Base-by-base conservation (phyloP, 164 flowering plant species). In the Dillenia suffruticosa region DNA sequence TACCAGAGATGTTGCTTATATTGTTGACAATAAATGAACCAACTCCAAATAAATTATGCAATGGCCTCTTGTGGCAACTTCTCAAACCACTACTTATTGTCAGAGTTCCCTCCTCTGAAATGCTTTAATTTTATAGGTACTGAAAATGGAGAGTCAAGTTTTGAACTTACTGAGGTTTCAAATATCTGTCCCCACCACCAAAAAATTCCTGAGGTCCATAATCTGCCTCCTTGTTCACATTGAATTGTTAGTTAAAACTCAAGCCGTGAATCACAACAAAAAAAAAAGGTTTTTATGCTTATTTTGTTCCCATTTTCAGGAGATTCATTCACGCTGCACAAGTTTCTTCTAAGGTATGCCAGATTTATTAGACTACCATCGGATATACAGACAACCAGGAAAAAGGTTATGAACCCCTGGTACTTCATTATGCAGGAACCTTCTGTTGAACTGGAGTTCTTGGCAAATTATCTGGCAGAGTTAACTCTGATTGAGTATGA, bases 271-370 rank as follows among this genome's bases (percentile, higher is more conserved):
- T 32, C 40, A 32, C 40, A 32, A 32, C 40, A 4, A 32, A 32
- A 32, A 4, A 4, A 32, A 32, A 32, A 4, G 0, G 5, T 5
- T 32, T 6, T 32, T 32, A 32, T 5, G 40, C 40, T 12, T 2
- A 11, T 12, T 53, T 9, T 59, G 19, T 17, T n/a, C 16, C 56
- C 32, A 13, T 53, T 70, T 66, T 45, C 81, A 90, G 99, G 92
- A 86, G 99, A 77, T 94, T 79, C 67, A 66, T 94, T 57, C 85
- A 81, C 63, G 99, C 96, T 57, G 95, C 96, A 44, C 96, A 94
- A 66, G 82, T 81, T 61, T 78, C 86, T 56, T 81, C 73, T 62
- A 72, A 78, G 97, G 98, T 88, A 73, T 45, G 13, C 9, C 49
- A 13, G 12, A 32, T 32, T 32, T 32, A 32, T 32, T 32, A 5